Evolutionary conservation across 805 yeast genomes (phyloP).

Genomic region (Wickerhamiella hasegawae): DNA sequence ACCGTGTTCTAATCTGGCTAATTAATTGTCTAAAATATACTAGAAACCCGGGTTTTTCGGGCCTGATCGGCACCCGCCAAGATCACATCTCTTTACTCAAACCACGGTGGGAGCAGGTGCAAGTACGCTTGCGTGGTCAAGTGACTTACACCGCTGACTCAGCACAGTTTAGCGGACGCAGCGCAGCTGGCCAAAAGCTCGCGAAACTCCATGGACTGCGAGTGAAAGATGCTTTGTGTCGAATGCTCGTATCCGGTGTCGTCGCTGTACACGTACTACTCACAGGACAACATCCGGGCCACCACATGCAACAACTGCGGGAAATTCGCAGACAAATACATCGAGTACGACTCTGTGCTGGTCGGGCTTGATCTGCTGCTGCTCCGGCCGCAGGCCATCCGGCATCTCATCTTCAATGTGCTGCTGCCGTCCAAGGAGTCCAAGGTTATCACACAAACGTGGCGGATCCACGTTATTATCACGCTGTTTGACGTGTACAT

Average conservation of each 20-base stretch:
- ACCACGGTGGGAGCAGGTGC: no score
- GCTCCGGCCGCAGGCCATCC: slow-evolving; percentile 60
- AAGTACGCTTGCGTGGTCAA: no score
- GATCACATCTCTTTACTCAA: no score
- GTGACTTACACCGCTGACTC: no score
- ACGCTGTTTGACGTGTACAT: slow-evolving; percentile 77
- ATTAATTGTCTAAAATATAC: no score
- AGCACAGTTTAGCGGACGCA: no score
- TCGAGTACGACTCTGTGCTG: slow-evolving; percentile 76
- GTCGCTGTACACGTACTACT: slow-evolving; percentile 53
- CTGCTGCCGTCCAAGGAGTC: slow-evolving; percentile 16
- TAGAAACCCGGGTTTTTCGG: no score
- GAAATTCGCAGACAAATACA: slow-evolving; percentile 71
- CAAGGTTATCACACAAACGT: slow-evolving; percentile 5
- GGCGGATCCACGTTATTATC: slow-evolving; percentile 44
- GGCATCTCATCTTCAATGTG: slow-evolving; percentile 72
- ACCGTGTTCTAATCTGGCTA: no score
- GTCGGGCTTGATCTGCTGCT: slow-evolving; percentile 70
- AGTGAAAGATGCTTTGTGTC: slow-evolving; percentile 72
- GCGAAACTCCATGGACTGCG: no score
- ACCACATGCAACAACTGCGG: slow-evolving; percentile 63
- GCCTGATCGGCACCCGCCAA: no score
- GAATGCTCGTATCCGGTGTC: slow-evolving; percentile 61
- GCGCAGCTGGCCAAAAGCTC: no score
- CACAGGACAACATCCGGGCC: slow-evolving; percentile 62